Evolutionary conservation across 139 green algal species (phyloP), one percentile per base, ranked within the genome.

Genomic region (Chlamydomonas sp.): DNA sequence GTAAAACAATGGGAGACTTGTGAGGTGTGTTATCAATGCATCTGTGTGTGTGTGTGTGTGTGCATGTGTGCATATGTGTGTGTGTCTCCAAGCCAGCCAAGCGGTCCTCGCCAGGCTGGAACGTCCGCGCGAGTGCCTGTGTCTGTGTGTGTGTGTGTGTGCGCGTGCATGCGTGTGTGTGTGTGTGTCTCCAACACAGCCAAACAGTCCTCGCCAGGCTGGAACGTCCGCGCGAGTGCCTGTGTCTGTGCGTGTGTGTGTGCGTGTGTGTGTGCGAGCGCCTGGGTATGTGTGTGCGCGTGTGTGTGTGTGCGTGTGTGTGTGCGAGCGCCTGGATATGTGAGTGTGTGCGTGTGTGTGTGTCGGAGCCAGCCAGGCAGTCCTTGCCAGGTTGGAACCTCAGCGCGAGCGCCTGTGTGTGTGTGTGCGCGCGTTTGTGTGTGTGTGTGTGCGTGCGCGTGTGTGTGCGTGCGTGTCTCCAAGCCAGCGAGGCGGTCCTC

Each of bases 401-500:
- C 43, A 54, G 13, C 16, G 38, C 69, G 67, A 54, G 6, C 91
- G 65, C 49, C 91, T 63, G 0, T n/a, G n/a, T n/a, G n/a, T n/a
- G n/a, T n/a, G n/a, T n/a, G n/a, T n/a, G n/a, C n/a, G n/a, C n/a
- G n/a, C n/a, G n/a, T n/a, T n/a, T n/a, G n/a, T n/a, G n/a, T n/a
- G n/a, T n/a, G n/a, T n/a, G n/a, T n/a, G n/a, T 77, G 70, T 47
- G 73, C 84, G 16, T 78, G 84, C 8, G 79, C 86, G 6, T 47
- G 38, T 58, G 82, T 77, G 1, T 69, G 79, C 2, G 64, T 35
- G 16, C 38, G 29, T 5, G 74, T 83, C 2, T 88, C 78, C 33
- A 97, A 37, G 16, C 73, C 84, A 3, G 71, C 79, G 73, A 97
- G 93, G 2, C 93, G 76, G 58, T 97, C 89, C 67, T 95, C 83